These are phyloP conservation scores for Barnettozyma sucrosica DNA, from an alignment of 805 yeast genomes.

Conservation along the genomic window DNA sequence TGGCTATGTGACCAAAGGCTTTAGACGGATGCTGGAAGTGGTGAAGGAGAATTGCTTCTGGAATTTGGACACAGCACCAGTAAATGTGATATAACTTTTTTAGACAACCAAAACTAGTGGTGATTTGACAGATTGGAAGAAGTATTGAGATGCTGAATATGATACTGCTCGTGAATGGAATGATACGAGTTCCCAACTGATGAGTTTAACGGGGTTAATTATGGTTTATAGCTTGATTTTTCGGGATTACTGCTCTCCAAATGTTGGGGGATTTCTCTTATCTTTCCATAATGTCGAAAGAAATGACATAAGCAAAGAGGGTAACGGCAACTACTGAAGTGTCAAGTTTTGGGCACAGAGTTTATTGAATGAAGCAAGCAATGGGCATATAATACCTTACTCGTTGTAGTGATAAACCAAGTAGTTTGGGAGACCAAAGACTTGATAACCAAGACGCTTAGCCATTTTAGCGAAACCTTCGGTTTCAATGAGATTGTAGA, in stretches of 20 bases:
- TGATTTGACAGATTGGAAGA: neutral
- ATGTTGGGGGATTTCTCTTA: constrained; percentile 6
- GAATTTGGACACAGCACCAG: neutral
- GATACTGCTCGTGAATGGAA: neutral
- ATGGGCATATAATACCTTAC: constrained; percentile 26
- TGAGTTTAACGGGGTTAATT: neutral
- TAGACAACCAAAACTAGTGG: neutral
- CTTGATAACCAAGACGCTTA: constrained; percentile 84
- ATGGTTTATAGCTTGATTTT: neutral
- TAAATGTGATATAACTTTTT: neutral
- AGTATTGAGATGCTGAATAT: neutral
- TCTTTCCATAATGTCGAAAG: neutral
- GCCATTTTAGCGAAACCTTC: constrained; percentile 99
- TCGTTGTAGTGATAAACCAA: constrained; percentile 90
- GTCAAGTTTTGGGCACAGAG: neutral
- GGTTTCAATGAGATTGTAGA: constrained; percentile 93
- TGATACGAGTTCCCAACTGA: neutral
- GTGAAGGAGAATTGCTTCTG: neutral
- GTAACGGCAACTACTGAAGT: neutral
- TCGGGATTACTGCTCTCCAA: neutral
- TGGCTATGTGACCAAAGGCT: neutral
- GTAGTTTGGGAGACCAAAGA: constrained; percentile 91
- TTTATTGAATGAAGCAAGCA: neutral
- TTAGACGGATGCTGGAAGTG: neutral
- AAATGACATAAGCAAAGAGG: neutral